Evolutionary conservation across 2,329 filamentous ascomycete species (phyloP), one percentile per base, ranked within the genome.

Genomic region (Fusarium anthophilum): DNA sequence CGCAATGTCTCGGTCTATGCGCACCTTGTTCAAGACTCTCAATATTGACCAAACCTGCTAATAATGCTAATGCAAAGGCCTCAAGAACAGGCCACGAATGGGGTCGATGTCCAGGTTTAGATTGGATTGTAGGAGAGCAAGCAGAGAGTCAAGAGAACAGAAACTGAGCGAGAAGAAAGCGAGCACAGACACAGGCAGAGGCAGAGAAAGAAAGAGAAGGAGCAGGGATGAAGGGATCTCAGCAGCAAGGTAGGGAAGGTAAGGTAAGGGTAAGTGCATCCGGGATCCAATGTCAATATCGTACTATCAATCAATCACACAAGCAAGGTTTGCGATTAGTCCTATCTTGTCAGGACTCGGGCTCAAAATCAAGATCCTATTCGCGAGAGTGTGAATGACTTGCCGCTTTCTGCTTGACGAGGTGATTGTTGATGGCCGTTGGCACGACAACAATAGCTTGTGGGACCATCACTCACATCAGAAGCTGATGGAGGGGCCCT

Each of bases 401-500:
- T 72, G 72, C 72, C 63, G 72, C 48, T 68, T 74, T 74, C 63
- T 37, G 50, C 72, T 66, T 61, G 58, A 55, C 38, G 22, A 50
- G 54, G 59, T 57, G 62, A 58, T 66, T 74, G 72, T 75, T 74
- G 68, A 69, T 26, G n/a, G 28, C 28, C 22, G 71, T 74, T 74
- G 72, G 63, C 45, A 59, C 20, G 56, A 48, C 45, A 55, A 74
- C 63, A 28, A 18, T n/a, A 12, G 37, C 32, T 43, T 37, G 50
- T 66, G 72, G 70, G 70, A 63, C 57, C 41, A 43, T 54, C 18
- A 60, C 65, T 54, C 18, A 50, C 65, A 62, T 53, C 60, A 24
- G 37, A 18, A 43, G 51, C 51, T 55, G 51, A 70, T 63, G 37
- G 70, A 70, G 65, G 54, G 64, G 55, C n/a, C 30, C 55, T 50